Conservation (phyloP, 768 basidiomycete species). For the Auriscalpium microsporum region DNA sequence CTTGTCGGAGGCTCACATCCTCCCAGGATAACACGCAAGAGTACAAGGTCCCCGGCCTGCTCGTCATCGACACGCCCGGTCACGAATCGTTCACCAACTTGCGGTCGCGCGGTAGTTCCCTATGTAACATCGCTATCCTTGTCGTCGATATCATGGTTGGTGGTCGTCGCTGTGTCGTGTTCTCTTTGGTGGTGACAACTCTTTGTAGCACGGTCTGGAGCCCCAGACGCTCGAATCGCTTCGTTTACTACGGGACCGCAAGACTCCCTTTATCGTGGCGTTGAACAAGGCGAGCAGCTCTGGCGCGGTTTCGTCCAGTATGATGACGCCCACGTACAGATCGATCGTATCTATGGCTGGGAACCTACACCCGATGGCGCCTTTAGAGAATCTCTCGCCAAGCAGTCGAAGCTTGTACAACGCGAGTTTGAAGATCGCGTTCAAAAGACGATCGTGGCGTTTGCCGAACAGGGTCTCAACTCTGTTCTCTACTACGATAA, state of each 20-base stretch:
- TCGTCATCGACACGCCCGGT: slow-evolving; percentile 96
- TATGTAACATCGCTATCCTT: slow-evolving; percentile 98
- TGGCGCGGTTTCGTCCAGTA: background rate
- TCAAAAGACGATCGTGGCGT: slow-evolving; percentile 77
- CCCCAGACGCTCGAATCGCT: slow-evolving; percentile 97
- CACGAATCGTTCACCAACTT: slow-evolving; percentile 99
- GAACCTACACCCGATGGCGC: slow-evolving; percentile 83
- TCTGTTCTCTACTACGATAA: slow-evolving; percentile 95
- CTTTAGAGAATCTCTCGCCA: slow-evolving; percentile 83
- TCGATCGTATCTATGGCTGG: slow-evolving; percentile 98
- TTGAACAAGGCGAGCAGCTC: slow-evolving; percentile 66
- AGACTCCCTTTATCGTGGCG: slow-evolving; percentile 98
- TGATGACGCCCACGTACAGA: slow-evolving; percentile 36
- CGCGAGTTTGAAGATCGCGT: slow-evolving; percentile 91
- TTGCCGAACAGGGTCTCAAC: slow-evolving; percentile 97
- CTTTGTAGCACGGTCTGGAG: slow-evolving; percentile 84
- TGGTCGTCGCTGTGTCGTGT: too few relatives aligned
- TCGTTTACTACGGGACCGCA: slow-evolving; percentile 80
- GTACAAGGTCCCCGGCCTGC: slow-evolving; percentile 93
- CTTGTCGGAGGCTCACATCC: background rate
- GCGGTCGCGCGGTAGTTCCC: slow-evolving; percentile 88
- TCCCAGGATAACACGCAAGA: slow-evolving; percentile 69
- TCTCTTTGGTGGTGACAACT: background rate
- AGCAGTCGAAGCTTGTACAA: slow-evolving; percentile 70
- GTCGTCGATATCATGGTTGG: slow-evolving; percentile 96